These are phyloP conservation scores for Theobroma grandiflorum DNA, from an alignment of 441 rosid genomes.

Conservation along the genomic window DNA sequence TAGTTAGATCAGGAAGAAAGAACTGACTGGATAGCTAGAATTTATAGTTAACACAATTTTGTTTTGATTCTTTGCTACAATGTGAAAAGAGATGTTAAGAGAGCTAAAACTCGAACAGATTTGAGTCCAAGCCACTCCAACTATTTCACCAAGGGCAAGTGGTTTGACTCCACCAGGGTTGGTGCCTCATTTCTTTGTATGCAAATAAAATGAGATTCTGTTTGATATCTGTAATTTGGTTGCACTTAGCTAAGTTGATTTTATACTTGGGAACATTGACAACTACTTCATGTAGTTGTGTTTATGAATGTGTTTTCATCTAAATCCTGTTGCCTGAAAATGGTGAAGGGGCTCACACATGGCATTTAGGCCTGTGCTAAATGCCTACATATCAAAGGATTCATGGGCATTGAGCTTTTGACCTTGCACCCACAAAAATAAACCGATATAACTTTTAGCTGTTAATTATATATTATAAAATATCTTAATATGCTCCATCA, in stretches of 20 bases:
- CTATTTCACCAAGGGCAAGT: neutral
- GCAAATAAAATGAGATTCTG: no score
- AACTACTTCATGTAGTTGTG: neutral
- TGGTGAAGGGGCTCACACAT: neutral
- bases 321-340: no score
- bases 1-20: conserved; percentile 7
- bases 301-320: neutral
- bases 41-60: neutral
- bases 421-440: no score
- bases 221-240: no score
- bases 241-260: neutral
- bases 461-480: no score
- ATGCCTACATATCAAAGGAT: neutral
- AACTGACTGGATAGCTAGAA: neutral
- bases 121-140: neutral
- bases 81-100: neutral
- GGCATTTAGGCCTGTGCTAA: no score
- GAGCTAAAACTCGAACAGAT: no score
- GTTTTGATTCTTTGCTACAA: neutral
- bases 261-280: no score
- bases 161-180: neutral
- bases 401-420: neutral
- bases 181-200: neutral
- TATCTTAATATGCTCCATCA: no score
- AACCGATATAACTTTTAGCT: no score